Percentiles rank a stretch among this genome's conserved stretches.
phyloP scores from a whole-genome alignment of 2,329 filamentous ascomycete genomes.

The Beauveria pseudobassiana region DNA sequence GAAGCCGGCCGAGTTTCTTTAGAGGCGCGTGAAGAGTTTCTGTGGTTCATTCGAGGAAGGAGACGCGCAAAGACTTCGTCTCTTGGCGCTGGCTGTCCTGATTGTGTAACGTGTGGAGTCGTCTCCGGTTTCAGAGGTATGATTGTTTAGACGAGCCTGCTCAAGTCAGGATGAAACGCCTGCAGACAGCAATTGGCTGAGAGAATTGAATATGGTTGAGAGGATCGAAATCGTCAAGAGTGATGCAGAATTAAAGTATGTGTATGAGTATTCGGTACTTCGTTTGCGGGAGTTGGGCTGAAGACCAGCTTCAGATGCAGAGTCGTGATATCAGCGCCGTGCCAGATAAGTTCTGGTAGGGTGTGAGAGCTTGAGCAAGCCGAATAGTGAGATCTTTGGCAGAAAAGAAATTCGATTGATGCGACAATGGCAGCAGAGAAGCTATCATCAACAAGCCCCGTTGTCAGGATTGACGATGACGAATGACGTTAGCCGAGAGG shows the following conservation, averaged over 20 bases:
- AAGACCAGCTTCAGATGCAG: constrained; percentile 11
- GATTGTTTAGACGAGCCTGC: neutral
- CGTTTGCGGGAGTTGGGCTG: constrained; percentile 14
- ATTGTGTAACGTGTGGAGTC: constrained; percentile 8
- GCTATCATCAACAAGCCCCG: neutral
- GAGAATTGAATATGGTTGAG: neutral
- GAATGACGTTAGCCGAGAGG: neutral
- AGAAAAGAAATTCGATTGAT: neutral
- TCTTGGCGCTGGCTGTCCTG: neutral
- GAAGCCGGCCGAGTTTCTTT: constrained; percentile 33
- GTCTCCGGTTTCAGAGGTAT: constrained; percentile 9
- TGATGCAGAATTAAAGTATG: neutral
- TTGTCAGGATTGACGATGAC: neutral
- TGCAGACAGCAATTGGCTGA: constrained; percentile 11
- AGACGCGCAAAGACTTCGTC: neutral
- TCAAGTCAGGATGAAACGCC: constrained; percentile 5
- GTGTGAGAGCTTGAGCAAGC: neutral
- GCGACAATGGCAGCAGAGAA: neutral
- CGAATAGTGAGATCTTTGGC: neutral
- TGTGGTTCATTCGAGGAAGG: constrained; percentile 19
- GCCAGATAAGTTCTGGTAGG: neutral
- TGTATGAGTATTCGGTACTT: neutral
- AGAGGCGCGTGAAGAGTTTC: constrained; percentile 27
- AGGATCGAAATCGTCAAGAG: neutral
- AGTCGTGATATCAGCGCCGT: constrained; percentile 5